A percentile compares a stretch with the other conserved stretches of the same genome.
These are phyloP conservation scores for Isoetes engelmannii DNA, from an alignment of 83 land plant species.

Conservation along the genomic window DNA sequence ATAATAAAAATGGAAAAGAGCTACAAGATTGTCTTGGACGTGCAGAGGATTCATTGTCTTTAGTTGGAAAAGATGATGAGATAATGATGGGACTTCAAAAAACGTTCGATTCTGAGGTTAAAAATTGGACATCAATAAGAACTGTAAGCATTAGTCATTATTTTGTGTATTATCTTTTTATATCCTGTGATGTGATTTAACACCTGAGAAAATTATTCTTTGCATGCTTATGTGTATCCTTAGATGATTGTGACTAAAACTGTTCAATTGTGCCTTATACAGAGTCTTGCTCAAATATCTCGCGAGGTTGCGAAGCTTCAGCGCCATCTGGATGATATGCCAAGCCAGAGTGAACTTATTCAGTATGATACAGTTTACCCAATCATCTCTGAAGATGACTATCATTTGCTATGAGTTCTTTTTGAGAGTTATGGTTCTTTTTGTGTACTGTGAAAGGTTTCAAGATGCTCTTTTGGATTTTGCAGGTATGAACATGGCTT, in stretches of 20 bases:
- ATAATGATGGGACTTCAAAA: too few species aligned
- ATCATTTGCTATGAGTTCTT: not conserved
- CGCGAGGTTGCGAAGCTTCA: conserved; percentile 39
- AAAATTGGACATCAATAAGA: not conserved
- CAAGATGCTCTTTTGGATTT: not conserved
- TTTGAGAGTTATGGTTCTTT: not conserved
- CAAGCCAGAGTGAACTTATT: conserved; percentile 61
- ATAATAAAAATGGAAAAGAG: too few species aligned
- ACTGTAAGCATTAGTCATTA: not conserved
- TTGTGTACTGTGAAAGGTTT: not conserved
- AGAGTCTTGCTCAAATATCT: conserved; percentile 55
- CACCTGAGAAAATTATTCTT: not conserved
- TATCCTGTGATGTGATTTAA: not conserved
- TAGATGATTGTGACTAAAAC: not conserved
- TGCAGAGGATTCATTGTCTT: too few species aligned
- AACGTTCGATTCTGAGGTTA: too few species aligned
- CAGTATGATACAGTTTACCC: conserved; percentile 43
- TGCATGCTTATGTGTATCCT: not conserved
- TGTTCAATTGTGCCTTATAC: not conserved
- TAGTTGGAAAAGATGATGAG: too few species aligned
- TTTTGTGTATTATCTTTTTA: not conserved
- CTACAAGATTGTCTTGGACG: too few species aligned
- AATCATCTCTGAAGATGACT: not conserved
- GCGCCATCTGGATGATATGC: conserved; percentile 52
- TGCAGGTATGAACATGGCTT: conserved; percentile 65